Evolutionary conservation across 495 filamentous ascomycete species (phyloP).

Genomic region (Cladorrhinum samala): DNA sequence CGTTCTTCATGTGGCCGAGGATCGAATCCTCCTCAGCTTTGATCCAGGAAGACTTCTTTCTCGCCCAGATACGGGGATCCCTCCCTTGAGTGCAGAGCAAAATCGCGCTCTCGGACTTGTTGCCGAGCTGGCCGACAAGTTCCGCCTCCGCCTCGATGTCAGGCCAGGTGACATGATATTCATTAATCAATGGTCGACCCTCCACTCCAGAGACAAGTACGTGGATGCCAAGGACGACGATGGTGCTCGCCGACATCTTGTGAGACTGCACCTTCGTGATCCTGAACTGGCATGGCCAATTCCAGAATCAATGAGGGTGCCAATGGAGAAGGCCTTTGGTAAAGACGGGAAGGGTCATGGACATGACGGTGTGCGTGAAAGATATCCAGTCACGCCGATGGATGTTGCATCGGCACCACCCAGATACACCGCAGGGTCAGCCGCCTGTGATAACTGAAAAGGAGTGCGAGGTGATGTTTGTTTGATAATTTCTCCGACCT

Average conservation of each 20-base stretch:
- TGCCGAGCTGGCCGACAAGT: constrained; percentile 25
- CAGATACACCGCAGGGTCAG: constrained; percentile 40
- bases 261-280: constrained; percentile 46
- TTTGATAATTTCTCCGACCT: neutral
- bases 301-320: constrained; percentile 34
- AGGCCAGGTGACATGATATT: constrained; percentile 55
- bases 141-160: constrained; percentile 39
- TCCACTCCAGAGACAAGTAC: constrained; percentile 52
- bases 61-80: constrained; percentile 31
- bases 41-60: constrained; percentile 41
- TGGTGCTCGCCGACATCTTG: constrained; percentile 38
- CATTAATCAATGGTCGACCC: constrained; percentile 55
- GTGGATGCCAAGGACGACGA: constrained; percentile 24
- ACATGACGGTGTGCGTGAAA: neutral
- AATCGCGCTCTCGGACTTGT: constrained; percentile 30
- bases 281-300: constrained; percentile 34
- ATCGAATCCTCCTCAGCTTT: constrained; percentile 31
- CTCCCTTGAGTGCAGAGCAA: constrained; percentile 28
- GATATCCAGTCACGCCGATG: constrained; percentile 30
- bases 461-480: constrained; percentile 16
- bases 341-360: constrained; percentile 10
- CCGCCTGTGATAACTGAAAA: constrained; percentile 36
- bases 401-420: constrained; percentile 35
- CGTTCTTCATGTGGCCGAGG: constrained; percentile 30
- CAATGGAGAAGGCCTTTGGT: constrained; percentile 42